phyloP scores from a whole-genome alignment of 352 stramenopile genomes.

The Globisporangium canariense region DNA sequence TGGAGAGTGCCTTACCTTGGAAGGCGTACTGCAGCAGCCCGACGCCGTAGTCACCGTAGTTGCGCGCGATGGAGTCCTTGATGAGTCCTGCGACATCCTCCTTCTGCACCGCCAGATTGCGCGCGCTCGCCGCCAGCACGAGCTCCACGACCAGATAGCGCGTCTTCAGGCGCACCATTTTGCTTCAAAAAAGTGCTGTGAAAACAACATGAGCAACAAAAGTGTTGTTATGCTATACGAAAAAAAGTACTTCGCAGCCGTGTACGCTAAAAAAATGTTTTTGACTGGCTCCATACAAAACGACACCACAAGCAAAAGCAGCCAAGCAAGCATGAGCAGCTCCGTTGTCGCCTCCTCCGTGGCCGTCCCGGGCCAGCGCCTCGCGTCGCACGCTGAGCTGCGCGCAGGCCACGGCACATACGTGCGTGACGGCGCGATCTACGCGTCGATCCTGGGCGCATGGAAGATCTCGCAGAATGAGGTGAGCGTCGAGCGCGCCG shows the following conservation, averaged over 20 bases:
- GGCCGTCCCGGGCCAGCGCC: constrained; percentile 55
- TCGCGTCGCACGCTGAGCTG: constrained; percentile 35
- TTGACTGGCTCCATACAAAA: constrained; percentile 15
- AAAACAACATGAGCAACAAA: background rate
- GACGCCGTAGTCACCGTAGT: constrained; percentile 66
- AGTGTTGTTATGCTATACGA: background rate
- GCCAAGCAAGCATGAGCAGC: constrained; percentile 21
- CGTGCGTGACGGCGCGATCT: constrained; percentile 58
- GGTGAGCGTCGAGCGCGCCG: constrained; percentile 43
- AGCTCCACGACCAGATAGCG: constrained; percentile 70
- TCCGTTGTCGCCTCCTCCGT: constrained; percentile 22
- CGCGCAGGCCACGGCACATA: constrained; percentile 51
- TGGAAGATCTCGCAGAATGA: constrained; percentile 35
- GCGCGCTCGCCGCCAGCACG: constrained; percentile 22
- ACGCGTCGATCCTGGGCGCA: constrained; percentile 58
- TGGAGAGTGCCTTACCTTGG: constrained; percentile 38
- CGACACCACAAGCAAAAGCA: constrained; percentile 15
- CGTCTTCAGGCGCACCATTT: constrained; percentile 79
- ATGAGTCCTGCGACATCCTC: constrained; percentile 56
- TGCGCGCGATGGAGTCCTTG: constrained; percentile 60
- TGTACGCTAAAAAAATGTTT: background rate
- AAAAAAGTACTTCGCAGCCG: background rate
- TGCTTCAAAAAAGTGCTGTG: background rate
- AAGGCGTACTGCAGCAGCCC: constrained; percentile 74
- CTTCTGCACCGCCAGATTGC: constrained; percentile 50